Base-by-base conservation (phyloP, 2,329 filamentous ascomycete species). In the Leptoxyphium fumago region DNA sequence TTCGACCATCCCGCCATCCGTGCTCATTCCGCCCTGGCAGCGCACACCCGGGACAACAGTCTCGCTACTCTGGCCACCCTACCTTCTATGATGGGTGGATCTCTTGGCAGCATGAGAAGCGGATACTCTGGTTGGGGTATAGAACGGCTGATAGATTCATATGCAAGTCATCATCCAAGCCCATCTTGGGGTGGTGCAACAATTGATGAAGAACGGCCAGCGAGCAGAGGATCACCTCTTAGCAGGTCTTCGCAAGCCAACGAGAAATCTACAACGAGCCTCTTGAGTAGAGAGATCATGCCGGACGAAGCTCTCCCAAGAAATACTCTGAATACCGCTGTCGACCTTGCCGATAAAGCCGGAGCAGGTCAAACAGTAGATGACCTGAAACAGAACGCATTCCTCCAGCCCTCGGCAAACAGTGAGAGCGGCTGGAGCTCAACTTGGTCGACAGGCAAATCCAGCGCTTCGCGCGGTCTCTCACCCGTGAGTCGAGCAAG, bases 1-100 rank as follows among this genome's bases (percentile, higher is more conserved):
- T 51, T 52, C 2, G 55, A 58, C 41, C 56, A 59, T 44, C 55
- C 55, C 21, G 55, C 52, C 5, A 55, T 56, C 41, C 50, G 54
- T 6, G 51, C 50, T 5, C 52, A 55, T 40, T 54, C 52, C 18
- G 55, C 55, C 2, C 40, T 59, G 38, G 52, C 46, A 13, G 45
- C 32, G 13, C 32, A 36, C 32, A 36, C 32, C 9, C 3, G 32
- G 15, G 32, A 36, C 9, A 15, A 15, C 32, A 36, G 32, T 9
- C 15, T 36, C 15, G 32, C 32, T 9, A 36, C 32, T 9, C 9
- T 36, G 32, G 32, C 32, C 15, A 36, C 32, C 32, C 32, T 36
- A 13, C 32, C 32, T 5, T 36, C 32, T 15, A 15, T 36, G 13
- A 36, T 36, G 32, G 32, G 32, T 13, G 32, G 32, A 13, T 36